These are phyloP conservation scores for Trichoderma cornu-damae DNA, from an alignment of 2,329 filamentous ascomycete genomes.

Conservation along the genomic window DNA sequence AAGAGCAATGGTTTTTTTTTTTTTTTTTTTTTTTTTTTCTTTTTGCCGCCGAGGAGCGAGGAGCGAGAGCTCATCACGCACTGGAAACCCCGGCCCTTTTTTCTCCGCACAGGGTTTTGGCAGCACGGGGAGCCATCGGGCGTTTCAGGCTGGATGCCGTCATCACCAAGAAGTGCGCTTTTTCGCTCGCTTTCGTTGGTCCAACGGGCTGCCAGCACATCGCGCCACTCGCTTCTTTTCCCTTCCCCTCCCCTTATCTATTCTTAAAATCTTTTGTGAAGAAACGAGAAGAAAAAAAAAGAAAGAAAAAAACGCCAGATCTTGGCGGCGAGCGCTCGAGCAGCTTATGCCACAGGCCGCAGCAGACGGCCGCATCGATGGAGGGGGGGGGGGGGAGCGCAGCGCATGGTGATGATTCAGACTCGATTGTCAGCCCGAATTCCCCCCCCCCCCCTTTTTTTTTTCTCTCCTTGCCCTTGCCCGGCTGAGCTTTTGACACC, in stretches of 20 bases:
- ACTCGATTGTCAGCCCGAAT: conserved; percentile 4
- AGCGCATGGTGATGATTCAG: not conserved
- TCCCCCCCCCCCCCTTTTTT: no score
- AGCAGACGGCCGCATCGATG: conserved; percentile 6
- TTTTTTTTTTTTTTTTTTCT: no score
- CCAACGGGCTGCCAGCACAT: conserved; percentile 11
- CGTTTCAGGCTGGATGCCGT: conserved; percentile 4
- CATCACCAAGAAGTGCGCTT: not conserved
- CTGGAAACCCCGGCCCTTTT: not conserved
- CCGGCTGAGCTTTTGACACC: not conserved
- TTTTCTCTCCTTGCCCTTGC: no score
- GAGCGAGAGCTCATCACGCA: not conserved
- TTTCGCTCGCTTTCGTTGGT: not conserved
- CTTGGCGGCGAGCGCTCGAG: not conserved
- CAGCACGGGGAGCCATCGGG: not conserved
- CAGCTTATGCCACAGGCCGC: conserved; percentile 8
- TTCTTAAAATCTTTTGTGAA: not conserved
- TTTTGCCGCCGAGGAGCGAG: no score
- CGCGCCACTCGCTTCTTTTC: not conserved
- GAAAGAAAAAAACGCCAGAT: no score
- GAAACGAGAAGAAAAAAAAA: not conserved
- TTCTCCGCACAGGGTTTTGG: not conserved
- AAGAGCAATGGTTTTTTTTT: not conserved
- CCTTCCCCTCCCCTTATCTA: not conserved
- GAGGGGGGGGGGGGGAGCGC: not conserved